Percentiles rank a stretch among this genome's conserved stretches.
Evolutionary conservation across 192 early-diverging fungal species (phyloP).

Genomic region (Umbelopsis ramanniana): DNA sequence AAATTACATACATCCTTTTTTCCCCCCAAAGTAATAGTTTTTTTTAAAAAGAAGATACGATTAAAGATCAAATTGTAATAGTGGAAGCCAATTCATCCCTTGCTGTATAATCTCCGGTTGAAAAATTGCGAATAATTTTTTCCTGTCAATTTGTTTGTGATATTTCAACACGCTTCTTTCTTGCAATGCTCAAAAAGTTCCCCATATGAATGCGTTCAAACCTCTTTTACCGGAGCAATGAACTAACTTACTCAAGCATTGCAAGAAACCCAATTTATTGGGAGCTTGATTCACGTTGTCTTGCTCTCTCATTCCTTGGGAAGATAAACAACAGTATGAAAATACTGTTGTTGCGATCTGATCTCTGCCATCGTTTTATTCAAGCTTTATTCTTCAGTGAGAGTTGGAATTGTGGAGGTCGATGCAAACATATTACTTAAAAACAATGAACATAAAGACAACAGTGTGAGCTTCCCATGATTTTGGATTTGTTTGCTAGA

Average conservation of each 20-base stretch:
- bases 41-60: too few relatives aligned
- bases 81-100: background rate
- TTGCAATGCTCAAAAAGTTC: background rate
- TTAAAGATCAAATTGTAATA: background rate
- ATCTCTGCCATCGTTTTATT: background rate
- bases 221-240: constrained; percentile 19
- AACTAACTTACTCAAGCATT: constrained; percentile 1
- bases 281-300: constrained; percentile 24
- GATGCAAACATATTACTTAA: background rate
- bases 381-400: background rate
- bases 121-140: background rate
- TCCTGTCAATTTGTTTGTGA: background rate
- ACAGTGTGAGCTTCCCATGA: too few relatives aligned
- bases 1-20: background rate
- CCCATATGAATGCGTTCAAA: background rate
- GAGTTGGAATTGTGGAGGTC: background rate
- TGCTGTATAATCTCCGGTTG: background rate
- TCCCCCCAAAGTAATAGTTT: background rate
- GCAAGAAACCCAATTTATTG: constrained; percentile 11
- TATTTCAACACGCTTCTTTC: background rate
- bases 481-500: background rate
- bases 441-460: background rate
- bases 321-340: constrained; percentile 15
- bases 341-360: background rate
- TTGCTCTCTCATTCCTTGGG: constrained; percentile 24